Conservation (phyloP, 108 stramenopile genomes). For the Parmales sp. region DNA sequence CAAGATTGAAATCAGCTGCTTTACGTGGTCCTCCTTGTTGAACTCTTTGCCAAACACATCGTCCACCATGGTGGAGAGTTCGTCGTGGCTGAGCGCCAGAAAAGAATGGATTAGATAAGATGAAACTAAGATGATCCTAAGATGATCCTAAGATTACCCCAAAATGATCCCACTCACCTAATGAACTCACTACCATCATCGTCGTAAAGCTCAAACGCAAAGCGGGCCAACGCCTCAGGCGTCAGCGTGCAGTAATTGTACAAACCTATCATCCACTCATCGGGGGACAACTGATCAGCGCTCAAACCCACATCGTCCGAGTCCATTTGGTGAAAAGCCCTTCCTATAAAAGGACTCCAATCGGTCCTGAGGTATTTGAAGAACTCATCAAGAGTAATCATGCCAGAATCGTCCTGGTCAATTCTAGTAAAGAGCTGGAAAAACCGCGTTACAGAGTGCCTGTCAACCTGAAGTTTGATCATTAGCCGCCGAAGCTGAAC, state of each 20-base stretch:
- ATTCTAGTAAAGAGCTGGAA: background rate
- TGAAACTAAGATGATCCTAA: no score
- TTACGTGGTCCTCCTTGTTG: background rate
- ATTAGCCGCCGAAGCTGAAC: background rate
- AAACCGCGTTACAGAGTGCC: background rate
- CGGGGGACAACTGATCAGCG: background rate
- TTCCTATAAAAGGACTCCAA: conserved; percentile 1
- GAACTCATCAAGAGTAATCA: conserved; percentile 5
- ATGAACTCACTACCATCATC: conserved; percentile 9
- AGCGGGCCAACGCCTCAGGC: background rate
- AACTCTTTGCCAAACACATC: background rate
- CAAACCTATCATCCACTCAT: background rate
- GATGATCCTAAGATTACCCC: no score
- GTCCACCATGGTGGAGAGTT: conserved; percentile 1
- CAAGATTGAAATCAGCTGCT: background rate
- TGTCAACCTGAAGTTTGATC: background rate
- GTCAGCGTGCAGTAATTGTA: conserved; percentile 7
- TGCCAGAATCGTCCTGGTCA: conserved; percentile 6
- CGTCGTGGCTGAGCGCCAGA: no score
- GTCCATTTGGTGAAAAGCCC: background rate
- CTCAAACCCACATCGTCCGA: background rate
- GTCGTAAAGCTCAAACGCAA: conserved; percentile 3
- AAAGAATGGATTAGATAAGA: no score
- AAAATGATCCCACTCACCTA: no score
- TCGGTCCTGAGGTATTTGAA: background rate